Conservation (phyloP, 352 stramenopile species). For the Globisporangium sylvaticum region DNA sequence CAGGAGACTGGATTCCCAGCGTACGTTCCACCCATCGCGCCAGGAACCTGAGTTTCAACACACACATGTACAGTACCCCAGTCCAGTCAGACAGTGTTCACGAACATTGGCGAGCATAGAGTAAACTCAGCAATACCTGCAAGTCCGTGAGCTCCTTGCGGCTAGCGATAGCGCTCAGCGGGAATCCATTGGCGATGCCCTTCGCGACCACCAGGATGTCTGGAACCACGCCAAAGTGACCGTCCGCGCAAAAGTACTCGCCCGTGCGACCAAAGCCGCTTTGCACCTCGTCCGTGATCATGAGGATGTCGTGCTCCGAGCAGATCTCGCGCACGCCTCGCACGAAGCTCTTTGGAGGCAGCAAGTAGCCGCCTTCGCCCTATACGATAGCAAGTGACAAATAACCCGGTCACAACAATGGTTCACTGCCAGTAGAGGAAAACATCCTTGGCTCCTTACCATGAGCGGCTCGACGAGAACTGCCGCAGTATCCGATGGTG, state of each 20-base stretch:
- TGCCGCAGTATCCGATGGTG: slow-evolving; percentile 63
- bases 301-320: slow-evolving; percentile 89
- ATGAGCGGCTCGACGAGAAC: slow-evolving; percentile 84
- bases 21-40: slow-evolving; percentile 92
- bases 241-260: slow-evolving; percentile 82
- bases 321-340: slow-evolving; percentile 88
- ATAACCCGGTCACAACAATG: slow-evolving; percentile 35
- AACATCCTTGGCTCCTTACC: slow-evolving; percentile 14
- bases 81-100: not conserved
- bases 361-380: slow-evolving; percentile 91
- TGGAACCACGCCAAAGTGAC: slow-evolving; percentile 78
- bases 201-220: slow-evolving; percentile 94
- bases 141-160: slow-evolving; percentile 83
- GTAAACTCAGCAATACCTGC: slow-evolving; percentile 20
- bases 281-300: slow-evolving; percentile 92
- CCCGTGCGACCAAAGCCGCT: slow-evolving; percentile 87
- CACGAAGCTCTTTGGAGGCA: slow-evolving; percentile 89
- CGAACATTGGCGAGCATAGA: not conserved
- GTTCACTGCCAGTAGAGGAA: slow-evolving; percentile 16
- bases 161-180: slow-evolving; percentile 87
- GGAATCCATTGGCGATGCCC: slow-evolving; percentile 91
- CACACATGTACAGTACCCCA: not conserved
- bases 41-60: slow-evolving; percentile 37
- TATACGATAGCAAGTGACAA: slow-evolving; percentile 4
- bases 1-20: slow-evolving; percentile 91